Base-by-base conservation (phyloP, 257 asterid genomes). In the Lithospermum erythrorhizon region DNA sequence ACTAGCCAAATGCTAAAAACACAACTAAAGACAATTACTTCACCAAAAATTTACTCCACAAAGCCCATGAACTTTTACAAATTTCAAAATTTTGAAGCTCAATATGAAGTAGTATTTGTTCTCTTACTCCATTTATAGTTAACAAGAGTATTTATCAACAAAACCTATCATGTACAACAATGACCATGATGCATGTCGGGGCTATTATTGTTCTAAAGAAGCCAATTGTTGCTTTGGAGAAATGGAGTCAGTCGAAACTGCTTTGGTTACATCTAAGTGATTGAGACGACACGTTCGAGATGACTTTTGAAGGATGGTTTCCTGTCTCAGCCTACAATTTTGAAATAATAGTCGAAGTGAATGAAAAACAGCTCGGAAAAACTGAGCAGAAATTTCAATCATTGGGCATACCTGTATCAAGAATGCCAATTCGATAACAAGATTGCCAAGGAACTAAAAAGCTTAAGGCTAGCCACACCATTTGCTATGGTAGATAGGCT, bases 361-460 rank as follows among this genome's bases (percentile, higher is more conserved):
- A 35, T 35, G 45, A 10, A 4, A 0, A 41, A 41, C 10, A 32
- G 1, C 45, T 27, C 30, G 3, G 8, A 7, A n/a, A n/a, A n/a
- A n/a, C n/a, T n/a, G n/a, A n/a, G n/a, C n/a, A n/a, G n/a, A n/a
- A n/a, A n/a, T n/a, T n/a, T n/a, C n/a, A n/a, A n/a, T n/a, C n/a
- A n/a, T n/a, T n/a, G n/a, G n/a, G n/a, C n/a, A n/a, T n/a, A 87
- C 94, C 94, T 83, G 90, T 75, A 86, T 76, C 68, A 89, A 65
- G 68, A 89, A 89, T 57, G 95, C 97, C 94, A 89, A 83, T 80
- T 86, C 97, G 21, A 89, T 89, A 29, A 89, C 89, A 64, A 89
- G 81, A 68, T 86, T 89, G 79, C 82, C 78, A 32, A 89, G 85
- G 80, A 86, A 89, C 18, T 95, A 95, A 14, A 84, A 78, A 69